Percentiles rank a stretch among this genome's conserved stretches.
Conservation (phyloP, 176 grass and related monocot genomes). For the Puccinellia tenuiflora region DNA sequence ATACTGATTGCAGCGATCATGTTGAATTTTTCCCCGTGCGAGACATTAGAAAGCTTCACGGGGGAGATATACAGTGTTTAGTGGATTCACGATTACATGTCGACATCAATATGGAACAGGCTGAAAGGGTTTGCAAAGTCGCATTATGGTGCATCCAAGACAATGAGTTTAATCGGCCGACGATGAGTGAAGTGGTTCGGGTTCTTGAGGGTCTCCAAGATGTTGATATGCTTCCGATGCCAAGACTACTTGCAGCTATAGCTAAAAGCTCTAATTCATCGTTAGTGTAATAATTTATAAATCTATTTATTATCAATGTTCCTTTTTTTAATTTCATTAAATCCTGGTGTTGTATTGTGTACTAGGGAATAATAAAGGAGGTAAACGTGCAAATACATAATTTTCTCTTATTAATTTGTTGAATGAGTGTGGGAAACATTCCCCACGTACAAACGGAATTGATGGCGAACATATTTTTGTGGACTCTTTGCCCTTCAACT, state of each 20-base stretch:
- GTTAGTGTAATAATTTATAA: neutral
- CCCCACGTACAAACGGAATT: neutral
- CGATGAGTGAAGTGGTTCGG: neutral
- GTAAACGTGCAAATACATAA: neutral
- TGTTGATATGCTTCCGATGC: neutral
- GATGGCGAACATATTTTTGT: neutral
- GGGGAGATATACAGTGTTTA: neutral
- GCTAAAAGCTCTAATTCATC: neutral
- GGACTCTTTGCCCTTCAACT: neutral
- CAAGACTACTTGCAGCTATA: conserved; percentile 10
- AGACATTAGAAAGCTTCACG: neutral
- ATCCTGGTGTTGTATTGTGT: neutral
- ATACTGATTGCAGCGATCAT: neutral
- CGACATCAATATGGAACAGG: neutral
- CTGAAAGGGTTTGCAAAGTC: neutral
- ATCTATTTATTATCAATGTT: neutral
- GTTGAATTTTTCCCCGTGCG: neutral
- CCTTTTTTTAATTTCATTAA: neutral
- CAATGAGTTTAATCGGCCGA: neutral
- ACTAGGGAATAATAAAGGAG: neutral
- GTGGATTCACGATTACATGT: neutral
- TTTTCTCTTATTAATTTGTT: neutral
- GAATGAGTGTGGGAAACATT: neutral
- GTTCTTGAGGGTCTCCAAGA: neutral
- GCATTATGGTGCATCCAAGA: conserved; percentile 14